phyloP scores from a whole-genome alignment of 2,329 filamentous ascomycete species.

The Tolypocladium ovalisporum region DNA sequence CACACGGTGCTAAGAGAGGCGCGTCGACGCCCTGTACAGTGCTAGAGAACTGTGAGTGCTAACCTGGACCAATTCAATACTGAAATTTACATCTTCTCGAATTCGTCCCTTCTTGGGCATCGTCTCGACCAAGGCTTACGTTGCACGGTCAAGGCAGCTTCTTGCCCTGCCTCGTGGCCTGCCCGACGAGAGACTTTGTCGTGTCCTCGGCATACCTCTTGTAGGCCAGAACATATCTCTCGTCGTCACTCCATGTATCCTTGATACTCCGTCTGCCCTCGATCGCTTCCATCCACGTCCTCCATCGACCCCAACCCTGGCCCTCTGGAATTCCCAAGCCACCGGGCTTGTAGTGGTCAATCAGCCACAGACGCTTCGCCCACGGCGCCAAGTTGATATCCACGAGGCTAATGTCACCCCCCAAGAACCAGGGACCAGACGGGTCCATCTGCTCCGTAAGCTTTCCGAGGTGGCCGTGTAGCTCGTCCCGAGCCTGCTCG shows the following conservation, averaged over 20 bases:
- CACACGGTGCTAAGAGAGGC: not conserved
- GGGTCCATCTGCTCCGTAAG: slow-evolving; percentile 52
- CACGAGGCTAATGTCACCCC: slow-evolving; percentile 50
- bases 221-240: slow-evolving; percentile 60
- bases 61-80: not conserved
- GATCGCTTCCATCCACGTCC: slow-evolving; percentile 51
- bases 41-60: not conserved
- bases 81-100: not conserved
- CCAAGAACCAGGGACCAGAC: slow-evolving; percentile 53
- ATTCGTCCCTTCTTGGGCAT: not conserved
- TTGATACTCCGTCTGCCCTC: slow-evolving; percentile 48
- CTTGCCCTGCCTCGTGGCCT: slow-evolving; percentile 51
- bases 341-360: slow-evolving; percentile 61
- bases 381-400: slow-evolving; percentile 65
- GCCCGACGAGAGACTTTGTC: slow-evolving; percentile 49
- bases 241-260: slow-evolving; percentile 56
- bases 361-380: slow-evolving; percentile 60
- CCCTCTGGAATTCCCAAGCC: slow-evolving; percentile 39
- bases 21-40: not conserved
- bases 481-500: slow-evolving; percentile 43
- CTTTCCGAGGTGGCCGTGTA: slow-evolving; percentile 46
- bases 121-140: not conserved
- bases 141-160: slow-evolving; percentile 35
- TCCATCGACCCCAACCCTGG: slow-evolving; percentile 58
- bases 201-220: slow-evolving; percentile 55